Conservation (phyloP, 306 rosid species). For the Dalbergia oliveri region DNA sequence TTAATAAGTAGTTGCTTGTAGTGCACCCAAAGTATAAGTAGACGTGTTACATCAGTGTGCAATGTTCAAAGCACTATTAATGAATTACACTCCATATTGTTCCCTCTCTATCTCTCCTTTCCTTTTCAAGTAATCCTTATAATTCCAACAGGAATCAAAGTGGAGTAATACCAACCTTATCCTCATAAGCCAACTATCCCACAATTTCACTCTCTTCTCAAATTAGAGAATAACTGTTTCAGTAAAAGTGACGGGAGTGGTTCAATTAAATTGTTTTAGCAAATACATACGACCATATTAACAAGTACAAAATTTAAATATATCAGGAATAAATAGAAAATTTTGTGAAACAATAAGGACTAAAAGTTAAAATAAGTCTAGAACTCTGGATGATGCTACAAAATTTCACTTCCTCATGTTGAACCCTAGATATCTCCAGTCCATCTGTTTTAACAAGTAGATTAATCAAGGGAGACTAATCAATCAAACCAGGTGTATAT, state of each 20-base stretch:
- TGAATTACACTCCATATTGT: slow-evolving; percentile 3
- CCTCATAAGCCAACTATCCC: slow-evolving; percentile 24
- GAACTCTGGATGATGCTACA: not conserved
- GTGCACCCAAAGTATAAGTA: not conserved
- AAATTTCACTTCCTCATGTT: not conserved
- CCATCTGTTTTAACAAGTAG: not conserved
- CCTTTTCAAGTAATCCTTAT: not conserved
- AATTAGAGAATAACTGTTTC: not conserved
- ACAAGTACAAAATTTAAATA: too few species aligned
- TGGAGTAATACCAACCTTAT: not conserved
- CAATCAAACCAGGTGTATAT: not conserved
- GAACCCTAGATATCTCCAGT: not conserved
- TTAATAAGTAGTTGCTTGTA: not conserved
- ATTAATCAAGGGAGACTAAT: slow-evolving; percentile 11
- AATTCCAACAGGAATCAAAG: not conserved
- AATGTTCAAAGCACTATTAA: not conserved
- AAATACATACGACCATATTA: not conserved
- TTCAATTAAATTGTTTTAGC: slow-evolving; percentile 21
- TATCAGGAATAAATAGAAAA: too few species aligned
- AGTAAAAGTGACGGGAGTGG: not conserved
- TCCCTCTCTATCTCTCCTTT: slow-evolving; percentile 20
- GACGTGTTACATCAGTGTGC: slow-evolving; percentile 10
- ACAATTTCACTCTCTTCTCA: not conserved
- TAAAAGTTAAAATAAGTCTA: not conserved
- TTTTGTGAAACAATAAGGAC: not conserved